Conservation (phyloP, 345 rosid genomes). For the Microcos paniculata region DNA sequence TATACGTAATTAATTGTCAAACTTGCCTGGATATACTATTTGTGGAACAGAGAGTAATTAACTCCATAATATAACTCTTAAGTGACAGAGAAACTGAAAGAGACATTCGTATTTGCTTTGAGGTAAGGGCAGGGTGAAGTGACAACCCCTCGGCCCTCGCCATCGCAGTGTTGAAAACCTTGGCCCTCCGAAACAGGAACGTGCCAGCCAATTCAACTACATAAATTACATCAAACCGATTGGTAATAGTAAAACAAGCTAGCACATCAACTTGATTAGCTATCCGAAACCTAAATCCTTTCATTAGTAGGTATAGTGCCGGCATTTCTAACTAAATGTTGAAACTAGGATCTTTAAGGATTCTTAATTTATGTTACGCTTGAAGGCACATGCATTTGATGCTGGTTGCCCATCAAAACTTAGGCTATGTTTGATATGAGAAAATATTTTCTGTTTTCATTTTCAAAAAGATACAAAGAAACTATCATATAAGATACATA, state of each 20-base stretch:
- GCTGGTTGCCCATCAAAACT: neutral
- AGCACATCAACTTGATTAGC: too few relatives aligned
- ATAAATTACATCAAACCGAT: neutral
- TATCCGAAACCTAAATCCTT: too few relatives aligned
- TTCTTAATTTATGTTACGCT: neutral
- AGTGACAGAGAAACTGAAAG: neutral
- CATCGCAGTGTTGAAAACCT: neutral
- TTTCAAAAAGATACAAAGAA: too few relatives aligned
- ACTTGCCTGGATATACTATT: too few relatives aligned
- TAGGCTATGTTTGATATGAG: too few relatives aligned
- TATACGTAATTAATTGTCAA: too few relatives aligned
- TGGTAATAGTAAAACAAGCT: neutral
- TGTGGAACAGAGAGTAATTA: too few relatives aligned
- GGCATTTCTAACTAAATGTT: neutral
- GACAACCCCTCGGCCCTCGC: neutral
- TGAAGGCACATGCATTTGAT: neutral
- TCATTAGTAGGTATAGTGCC: neutral
- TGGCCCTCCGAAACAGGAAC: neutral
- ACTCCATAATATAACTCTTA: neutral
- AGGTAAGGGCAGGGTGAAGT: too few relatives aligned
- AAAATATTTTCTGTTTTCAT: too few relatives aligned
- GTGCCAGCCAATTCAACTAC: neutral
- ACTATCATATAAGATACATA: too few relatives aligned
- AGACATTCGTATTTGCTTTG: neutral
- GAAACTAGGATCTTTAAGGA: neutral